phyloP scores from a whole-genome alignment of 2,329 filamentous ascomycete species.

The Penicillium sp. region DNA sequence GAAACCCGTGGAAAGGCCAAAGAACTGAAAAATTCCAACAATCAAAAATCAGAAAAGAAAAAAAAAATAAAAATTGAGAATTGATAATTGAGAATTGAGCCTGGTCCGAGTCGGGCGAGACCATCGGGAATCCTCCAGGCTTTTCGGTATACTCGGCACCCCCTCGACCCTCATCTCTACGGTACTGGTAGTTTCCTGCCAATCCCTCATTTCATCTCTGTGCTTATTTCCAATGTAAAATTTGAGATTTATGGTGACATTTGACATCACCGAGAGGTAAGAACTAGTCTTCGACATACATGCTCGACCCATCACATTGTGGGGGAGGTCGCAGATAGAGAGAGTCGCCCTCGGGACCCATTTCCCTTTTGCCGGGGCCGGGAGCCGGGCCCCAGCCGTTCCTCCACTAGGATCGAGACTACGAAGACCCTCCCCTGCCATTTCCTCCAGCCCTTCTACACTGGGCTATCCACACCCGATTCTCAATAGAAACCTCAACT shows the following conservation, averaged over 20 bases:
- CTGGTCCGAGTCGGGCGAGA: too few species aligned
- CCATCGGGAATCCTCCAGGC: neutral
- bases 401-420: neutral
- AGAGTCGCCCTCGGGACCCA: neutral
- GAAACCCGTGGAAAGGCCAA: neutral
- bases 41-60: too few species aligned
- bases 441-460: too few species aligned
- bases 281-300: too few species aligned
- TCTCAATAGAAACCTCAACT: neutral
- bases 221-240: neutral
- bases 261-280: neutral
- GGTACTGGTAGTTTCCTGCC: neutral
- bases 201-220: neutral
- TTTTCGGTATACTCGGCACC: neutral
- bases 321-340: slow-evolving; percentile 6
- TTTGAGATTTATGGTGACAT: neutral
- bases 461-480: too few species aligned
- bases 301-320: too few species aligned
- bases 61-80: too few species aligned
- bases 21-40: too few species aligned
- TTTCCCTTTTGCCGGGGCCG: neutral
- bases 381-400: neutral
- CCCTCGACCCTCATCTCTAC: neutral
- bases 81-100: too few species aligned
- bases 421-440: neutral